Base-by-base conservation (phyloP, 1,284 basidiomycete genomes). In the Inonotus hispidus region DNA sequence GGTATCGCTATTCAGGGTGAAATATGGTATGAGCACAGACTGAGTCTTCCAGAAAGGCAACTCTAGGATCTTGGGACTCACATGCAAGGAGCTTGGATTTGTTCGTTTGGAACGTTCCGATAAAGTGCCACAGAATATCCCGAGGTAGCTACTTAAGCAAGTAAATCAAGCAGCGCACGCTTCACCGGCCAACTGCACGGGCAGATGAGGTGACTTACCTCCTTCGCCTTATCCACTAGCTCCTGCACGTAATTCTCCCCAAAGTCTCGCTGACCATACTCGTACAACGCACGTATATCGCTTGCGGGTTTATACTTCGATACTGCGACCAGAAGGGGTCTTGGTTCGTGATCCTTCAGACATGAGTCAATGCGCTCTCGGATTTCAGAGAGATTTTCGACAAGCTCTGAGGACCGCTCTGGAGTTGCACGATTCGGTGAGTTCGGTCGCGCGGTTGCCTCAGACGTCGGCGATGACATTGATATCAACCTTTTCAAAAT, bases 181-280 rank as follows among this genome's bases (percentile, higher is more conserved):
- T 39, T 43, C 41, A 43, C n/a, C 16, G 16, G 6, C 4, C 16
- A 43, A 14, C 27, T 38, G 46, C 21, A 46, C 25, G 39, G 46
- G 35, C 23, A 16, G 47, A 6, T 43, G 19, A 21, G 19, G 43
- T 8, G 23, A 80, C 88, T 65, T 68, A 92, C 92, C 71, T 83
- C 76, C 56, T 77, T 76, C 0, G 93, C 89, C 71, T 97, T 99
- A 52, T 95, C 92, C n/a, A 87, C 87, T 65, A 99, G 74, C 71
- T 98, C 96, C 68, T 97, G 92, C 4, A 95, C 94, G 71, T 98
- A 99, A 73, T 99, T 99, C 75, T 99, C 96, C 11, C 97, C 96
- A 72, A 98, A 99, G 71, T 97, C 93, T 1, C 86, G 78, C 67
- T 98, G 92, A 0, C 88, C 92, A 14, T 77, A 76, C 62, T 91